Evolutionary conservation across 2,329 filamentous ascomycete species (phyloP).

Genomic region (Fusarium sp.): DNA sequence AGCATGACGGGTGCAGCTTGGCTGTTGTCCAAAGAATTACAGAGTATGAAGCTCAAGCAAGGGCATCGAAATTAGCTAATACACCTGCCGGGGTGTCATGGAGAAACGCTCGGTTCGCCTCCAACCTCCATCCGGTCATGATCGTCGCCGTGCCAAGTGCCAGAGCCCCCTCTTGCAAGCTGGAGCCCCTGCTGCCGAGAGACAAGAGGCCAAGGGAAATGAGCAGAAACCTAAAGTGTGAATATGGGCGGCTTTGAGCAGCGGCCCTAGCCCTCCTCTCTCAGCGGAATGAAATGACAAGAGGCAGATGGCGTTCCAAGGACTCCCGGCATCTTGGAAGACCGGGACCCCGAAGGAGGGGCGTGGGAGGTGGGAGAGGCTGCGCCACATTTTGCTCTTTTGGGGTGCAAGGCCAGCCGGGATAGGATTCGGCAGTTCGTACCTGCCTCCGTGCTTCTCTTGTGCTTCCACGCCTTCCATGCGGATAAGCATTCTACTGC

Average conservation of each 20-base stretch:
- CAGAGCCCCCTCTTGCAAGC: constrained; percentile 22
- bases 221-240: constrained; percentile 13
- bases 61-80: constrained; percentile 23
- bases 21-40: neutral
- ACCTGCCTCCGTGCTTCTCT: constrained; percentile 32
- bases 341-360: constrained; percentile 33
- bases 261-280: neutral
- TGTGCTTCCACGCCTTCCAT: constrained; percentile 26
- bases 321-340: constrained; percentile 27
- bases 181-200: neutral
- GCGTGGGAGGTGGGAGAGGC: constrained; percentile 17
- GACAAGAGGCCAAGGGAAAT: constrained; percentile 22
- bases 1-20: neutral
- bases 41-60: constrained; percentile 8
- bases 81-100: constrained; percentile 29
- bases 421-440: constrained; percentile 36
- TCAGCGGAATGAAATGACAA: constrained; percentile 7
- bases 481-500: neutral
- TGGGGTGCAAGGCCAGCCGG: constrained; percentile 10
- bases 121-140: constrained; percentile 14
- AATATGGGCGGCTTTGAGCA: constrained; percentile 2
- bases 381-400: constrained; percentile 29
- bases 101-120: constrained; percentile 37
- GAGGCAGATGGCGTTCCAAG: neutral
- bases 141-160: constrained; percentile 22